These are phyloP conservation scores for Lentinula novae-zelandiae DNA, from an alignment of 1,284 basidiomycete species.

Conservation along the genomic window DNA sequence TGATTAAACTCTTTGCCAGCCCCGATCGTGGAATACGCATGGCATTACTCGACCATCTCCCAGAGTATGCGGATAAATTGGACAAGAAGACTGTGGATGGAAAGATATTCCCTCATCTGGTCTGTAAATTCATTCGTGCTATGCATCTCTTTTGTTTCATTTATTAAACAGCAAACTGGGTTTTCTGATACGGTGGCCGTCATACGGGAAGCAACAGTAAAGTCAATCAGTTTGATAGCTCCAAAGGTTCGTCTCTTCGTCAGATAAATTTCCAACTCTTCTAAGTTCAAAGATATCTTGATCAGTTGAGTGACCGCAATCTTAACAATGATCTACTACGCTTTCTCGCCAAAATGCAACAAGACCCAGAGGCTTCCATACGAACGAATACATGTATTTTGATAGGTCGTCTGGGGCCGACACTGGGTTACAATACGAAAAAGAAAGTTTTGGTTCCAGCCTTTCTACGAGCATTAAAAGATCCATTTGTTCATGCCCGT, in stretches of 20 bases:
- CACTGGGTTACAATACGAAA: conserved; percentile 84
- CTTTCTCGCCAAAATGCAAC: conserved; percentile 90
- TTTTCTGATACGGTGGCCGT: conserved; percentile 93
- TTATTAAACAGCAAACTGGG: conserved; percentile 72
- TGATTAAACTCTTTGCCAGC: conserved; percentile 82
- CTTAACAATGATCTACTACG: conserved; percentile 97
- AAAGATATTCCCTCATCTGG: conserved; percentile 91
- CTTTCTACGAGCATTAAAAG: conserved; percentile 88
- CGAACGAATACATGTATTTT: conserved; percentile 98
- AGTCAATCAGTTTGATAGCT: conserved; percentile 81
- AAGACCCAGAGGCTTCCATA: conserved; percentile 90
- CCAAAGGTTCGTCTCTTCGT: conserved; percentile 58
- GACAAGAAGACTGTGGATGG: conserved; percentile 84
- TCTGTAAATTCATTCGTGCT: conserved; percentile 33
- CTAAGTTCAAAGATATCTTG: not conserved
- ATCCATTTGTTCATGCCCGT: conserved; percentile 89
- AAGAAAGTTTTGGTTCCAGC: conserved; percentile 95
- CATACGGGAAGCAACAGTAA: conserved; percentile 93
- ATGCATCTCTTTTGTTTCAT: not conserved
- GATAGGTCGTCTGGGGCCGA: conserved; percentile 86
- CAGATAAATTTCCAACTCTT: not conserved
- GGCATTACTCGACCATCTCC: conserved; percentile 85
- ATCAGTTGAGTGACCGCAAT: conserved; percentile 85
- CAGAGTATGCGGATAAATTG: conserved; percentile 83
- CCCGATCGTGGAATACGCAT: conserved; percentile 93